A percentile compares a stretch with the other conserved stretches of the same genome.
phyloP scores from a whole-genome alignment of 352 stramenopile species.

The Pythium periplocum region DNA sequence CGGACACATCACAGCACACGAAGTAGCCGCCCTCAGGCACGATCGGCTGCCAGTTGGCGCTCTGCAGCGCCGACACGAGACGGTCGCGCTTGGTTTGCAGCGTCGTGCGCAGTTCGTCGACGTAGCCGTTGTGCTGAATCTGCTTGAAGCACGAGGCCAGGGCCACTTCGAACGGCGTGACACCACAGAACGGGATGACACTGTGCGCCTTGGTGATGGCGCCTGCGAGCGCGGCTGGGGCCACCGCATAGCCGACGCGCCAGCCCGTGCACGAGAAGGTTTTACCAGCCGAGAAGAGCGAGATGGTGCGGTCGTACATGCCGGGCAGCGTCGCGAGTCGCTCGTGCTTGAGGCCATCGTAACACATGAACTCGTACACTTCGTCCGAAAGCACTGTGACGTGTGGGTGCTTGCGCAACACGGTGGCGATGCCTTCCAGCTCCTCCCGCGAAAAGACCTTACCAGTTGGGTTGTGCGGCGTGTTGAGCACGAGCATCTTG shows the following conservation, averaged over 20 bases:
- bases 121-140: slow-evolving; percentile 86
- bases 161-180: slow-evolving; percentile 92
- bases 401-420: slow-evolving; percentile 82
- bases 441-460: slow-evolving; percentile 96
- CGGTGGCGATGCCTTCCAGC: slow-evolving; percentile 87
- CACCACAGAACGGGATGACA: slow-evolving; percentile 91
- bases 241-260: slow-evolving; percentile 85
- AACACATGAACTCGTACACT: slow-evolving; percentile 98
- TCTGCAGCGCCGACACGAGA: slow-evolving; percentile 76
- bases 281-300: slow-evolving; percentile 92
- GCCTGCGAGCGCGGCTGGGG: slow-evolving; percentile 40
- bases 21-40: slow-evolving; percentile 95
- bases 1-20: slow-evolving; percentile 83
- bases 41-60: slow-evolving; percentile 85
- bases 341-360: slow-evolving; percentile 64
- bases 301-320: slow-evolving; percentile 87
- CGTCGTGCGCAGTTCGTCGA: slow-evolving; percentile 61
- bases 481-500: slow-evolving; percentile 97
- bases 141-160: slow-evolving; percentile 85
- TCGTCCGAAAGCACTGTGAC: slow-evolving; percentile 95
- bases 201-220: slow-evolving; percentile 79
- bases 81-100: slow-evolving; percentile 77
- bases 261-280: slow-evolving; percentile 93
- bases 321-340: slow-evolving; percentile 73
- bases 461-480: slow-evolving; percentile 98